Percentiles rank a stretch among this genome's conserved stretches.
Evolutionary conservation across 2,329 filamentous ascomycete species (phyloP).

Genomic region (Rhinocladiella mackenziei): DNA sequence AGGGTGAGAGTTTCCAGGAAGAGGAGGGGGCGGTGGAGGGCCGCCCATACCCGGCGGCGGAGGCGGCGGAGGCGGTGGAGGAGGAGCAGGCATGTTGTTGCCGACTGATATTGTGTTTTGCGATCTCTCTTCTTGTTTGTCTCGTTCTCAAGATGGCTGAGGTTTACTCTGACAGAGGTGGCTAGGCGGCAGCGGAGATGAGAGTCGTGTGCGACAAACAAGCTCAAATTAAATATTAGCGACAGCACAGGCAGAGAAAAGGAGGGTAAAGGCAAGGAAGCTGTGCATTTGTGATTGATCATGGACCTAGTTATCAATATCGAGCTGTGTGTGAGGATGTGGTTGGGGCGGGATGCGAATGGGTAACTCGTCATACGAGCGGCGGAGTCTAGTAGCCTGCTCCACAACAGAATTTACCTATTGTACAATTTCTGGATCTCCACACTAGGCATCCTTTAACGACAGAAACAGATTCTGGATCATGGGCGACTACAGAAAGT

Average conservation of each 20-base stretch:
- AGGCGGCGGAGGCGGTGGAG: conserved; percentile 45
- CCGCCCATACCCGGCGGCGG: conserved; percentile 58
- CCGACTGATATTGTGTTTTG: background rate
- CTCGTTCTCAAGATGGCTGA: conserved; percentile 1
- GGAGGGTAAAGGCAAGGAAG: conserved; percentile 5
- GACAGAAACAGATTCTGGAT: conserved; percentile 5
- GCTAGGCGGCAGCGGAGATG: conserved; percentile 8
- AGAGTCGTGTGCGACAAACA: conserved; percentile 2
- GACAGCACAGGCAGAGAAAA: too few species aligned
- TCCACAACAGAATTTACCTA: too few species aligned
- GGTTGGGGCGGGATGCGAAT: conserved; percentile 13
- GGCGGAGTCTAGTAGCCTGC: conserved; percentile 15
- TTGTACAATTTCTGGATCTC: background rate
- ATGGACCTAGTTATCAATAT: too few species aligned
- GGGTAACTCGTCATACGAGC: conserved; percentile 21
- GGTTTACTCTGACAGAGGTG: conserved; percentile 6
- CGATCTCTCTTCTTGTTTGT: conserved; percentile 3
- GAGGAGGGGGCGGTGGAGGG: conserved; percentile 61
- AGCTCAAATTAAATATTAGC: background rate
- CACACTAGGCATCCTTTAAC: background rate
- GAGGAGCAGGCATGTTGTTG: conserved; percentile 26
- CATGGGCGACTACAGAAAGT: conserved; percentile 4
- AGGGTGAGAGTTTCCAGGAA: conserved; percentile 58
- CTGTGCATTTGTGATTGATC: conserved; percentile 7
- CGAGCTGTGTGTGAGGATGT: conserved; percentile 2